A percentile compares a stretch with the other conserved stretches of the same genome.
Evolutionary conservation across 2,329 filamentous ascomycete species (phyloP).

Genomic region (Ceratocystis cubensis): DNA sequence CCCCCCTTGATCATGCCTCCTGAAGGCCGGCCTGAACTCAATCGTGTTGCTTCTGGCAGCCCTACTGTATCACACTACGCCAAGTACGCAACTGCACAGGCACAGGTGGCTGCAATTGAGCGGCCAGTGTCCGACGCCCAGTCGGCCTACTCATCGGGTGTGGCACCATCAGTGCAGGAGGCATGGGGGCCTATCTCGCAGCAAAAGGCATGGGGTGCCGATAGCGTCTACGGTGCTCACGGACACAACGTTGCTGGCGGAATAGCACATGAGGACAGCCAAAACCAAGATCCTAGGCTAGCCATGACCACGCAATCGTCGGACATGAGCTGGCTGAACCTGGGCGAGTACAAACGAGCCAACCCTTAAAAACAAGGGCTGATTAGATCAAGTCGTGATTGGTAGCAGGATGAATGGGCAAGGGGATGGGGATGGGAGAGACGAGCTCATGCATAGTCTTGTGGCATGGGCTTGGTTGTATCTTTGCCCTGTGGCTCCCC

Average conservation of each 20-base stretch:
- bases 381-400: not conserved
- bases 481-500: too few species aligned
- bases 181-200: constrained; percentile 39
- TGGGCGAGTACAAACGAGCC: constrained; percentile 37
- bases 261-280: not conserved
- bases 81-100: constrained; percentile 36
- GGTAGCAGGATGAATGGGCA: not conserved
- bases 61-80: constrained; percentile 53
- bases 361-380: constrained; percentile 13
- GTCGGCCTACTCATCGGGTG: constrained; percentile 50
- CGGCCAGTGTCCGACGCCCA: constrained; percentile 41
- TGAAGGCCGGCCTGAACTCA: constrained; percentile 49
- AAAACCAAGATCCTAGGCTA: not conserved
- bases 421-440: not conserved
- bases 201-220: constrained; percentile 37
- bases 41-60: constrained; percentile 54
- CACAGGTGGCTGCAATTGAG: constrained; percentile 48
- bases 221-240: constrained; percentile 33
- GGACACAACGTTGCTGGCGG: constrained; percentile 22
- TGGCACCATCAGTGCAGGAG: constrained; percentile 51
- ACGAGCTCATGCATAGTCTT: not conserved
- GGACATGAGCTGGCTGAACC: constrained; percentile 73
- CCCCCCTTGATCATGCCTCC: constrained; percentile 50
- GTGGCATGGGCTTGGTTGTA: not conserved
- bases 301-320: constrained; percentile 32